These are phyloP conservation scores for Marasmius sp. DNA, from an alignment of 1,284 basidiomycete species.

Conservation along the genomic window DNA sequence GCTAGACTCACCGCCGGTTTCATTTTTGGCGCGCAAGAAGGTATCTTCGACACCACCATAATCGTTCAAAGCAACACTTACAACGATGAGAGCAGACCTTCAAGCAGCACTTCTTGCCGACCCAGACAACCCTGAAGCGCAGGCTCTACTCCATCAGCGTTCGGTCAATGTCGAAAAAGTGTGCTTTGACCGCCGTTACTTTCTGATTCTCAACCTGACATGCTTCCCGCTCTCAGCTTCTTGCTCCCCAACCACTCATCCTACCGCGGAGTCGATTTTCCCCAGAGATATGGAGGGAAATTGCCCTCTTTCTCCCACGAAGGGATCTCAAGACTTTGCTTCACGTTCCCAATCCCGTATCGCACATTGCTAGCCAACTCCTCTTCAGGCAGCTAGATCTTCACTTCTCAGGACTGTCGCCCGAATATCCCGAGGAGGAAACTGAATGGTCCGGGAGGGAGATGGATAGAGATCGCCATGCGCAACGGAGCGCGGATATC, in stretches of 20 bases:
- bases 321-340: constrained; percentile 67
- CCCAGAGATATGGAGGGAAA: constrained; percentile 69
- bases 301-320: constrained; percentile 59
- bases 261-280: constrained; percentile 52
- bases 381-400: constrained; percentile 65
- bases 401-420: constrained; percentile 43
- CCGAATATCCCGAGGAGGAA: constrained; percentile 25
- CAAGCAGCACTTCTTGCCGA: constrained; percentile 62
- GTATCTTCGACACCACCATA: constrained; percentile 30
- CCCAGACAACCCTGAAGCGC: constrained; percentile 69
- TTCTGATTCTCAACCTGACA: neutral
- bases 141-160: constrained; percentile 53
- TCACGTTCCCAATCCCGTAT: constrained; percentile 63
- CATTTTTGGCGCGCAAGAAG: constrained; percentile 64
- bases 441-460: constrained; percentile 21
- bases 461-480: constrained; percentile 45
- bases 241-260: constrained; percentile 29
- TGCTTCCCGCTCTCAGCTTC: constrained; percentile 10
- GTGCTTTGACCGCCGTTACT: constrained; percentile 7
- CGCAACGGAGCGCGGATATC: constrained; percentile 70
- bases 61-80: neutral
- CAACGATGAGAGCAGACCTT: constrained; percentile 46
- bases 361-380: constrained; percentile 65
- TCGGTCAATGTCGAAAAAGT: constrained; percentile 47
- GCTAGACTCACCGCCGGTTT: constrained; percentile 59